Evolutionary conservation across 768 basidiomycete species (phyloP), one percentile per base, ranked within the genome.

Genomic region (Serendipita indica): DNA sequence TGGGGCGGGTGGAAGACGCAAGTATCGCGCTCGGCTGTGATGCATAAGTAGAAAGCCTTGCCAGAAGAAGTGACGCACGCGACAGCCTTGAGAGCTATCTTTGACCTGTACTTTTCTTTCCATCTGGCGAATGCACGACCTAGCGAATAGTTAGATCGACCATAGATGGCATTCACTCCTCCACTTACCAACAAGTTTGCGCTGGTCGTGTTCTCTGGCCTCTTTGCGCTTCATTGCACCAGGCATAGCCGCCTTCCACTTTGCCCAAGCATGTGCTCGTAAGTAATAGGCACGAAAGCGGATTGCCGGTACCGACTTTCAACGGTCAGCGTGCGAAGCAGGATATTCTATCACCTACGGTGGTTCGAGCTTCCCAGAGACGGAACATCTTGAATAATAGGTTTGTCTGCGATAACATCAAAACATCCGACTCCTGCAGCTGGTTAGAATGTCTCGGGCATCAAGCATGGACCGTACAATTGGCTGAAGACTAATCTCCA

Each of bases 261-360:
- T 71, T 30, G 73, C 69, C 79, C 86, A 87, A 60, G 74, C 77
- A 62, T 76, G 80, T 4, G 69, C 68, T 69, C 85, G 88, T 33
- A 75, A 67, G 61, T 78, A 75, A 18, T 72, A 76, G 1, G 83
- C 79, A 68, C 83, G 76, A 68, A 90, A 87, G 28, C 79, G 80
- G 60, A 92, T 79, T 6, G 89, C 89, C 22, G 88, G 87, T 7
- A 88, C 72, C 14, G 84, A 81, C 86, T 90, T 59, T 10, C 18
- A 54, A 18, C 22, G n/a, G 4, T 54, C 49, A 54, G 20, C 12
- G 32, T 27, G 7, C 4, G 39, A 56, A 33, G 16, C 18, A 58
- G 28, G 49, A 54, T 3, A 27, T 60, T 10, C 10, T 54, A n/a
- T 28, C 57, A 68, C 72, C 64, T 65, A 86, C 88, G 67, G 76